Conservation (phyloP, 2,329 filamentous ascomycete genomes). For the Pseudocercospora eumusae region DNA sequence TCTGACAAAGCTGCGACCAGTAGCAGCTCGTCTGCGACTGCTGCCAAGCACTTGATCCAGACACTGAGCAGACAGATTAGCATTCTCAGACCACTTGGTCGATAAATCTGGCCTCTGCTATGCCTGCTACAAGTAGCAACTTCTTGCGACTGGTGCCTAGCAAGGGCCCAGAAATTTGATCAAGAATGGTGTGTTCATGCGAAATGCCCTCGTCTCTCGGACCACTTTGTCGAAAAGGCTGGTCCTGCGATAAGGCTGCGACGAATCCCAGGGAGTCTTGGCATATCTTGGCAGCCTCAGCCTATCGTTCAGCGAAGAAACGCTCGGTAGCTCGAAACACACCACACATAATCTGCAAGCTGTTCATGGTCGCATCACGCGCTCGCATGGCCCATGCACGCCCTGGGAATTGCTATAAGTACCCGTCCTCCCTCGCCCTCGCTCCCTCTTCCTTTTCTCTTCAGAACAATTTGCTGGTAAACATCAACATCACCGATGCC, state of each 20-base stretch:
- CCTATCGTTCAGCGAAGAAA: background rate
- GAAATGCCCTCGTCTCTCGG: background rate
- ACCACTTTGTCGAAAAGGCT: background rate
- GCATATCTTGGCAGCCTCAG: background rate
- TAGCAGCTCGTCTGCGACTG: background rate
- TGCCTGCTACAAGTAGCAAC: too few relatives aligned
- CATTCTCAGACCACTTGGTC: background rate
- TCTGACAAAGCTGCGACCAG: background rate
- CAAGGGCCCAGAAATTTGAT: too few relatives aligned
- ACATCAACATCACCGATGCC: background rate
- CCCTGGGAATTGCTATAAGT: background rate
- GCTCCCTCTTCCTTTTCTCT: background rate
- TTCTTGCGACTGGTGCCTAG: too few relatives aligned
- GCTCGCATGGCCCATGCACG: background rate
- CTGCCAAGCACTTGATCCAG: background rate
- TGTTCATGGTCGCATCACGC: background rate
- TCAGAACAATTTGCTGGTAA: constrained; percentile 1
- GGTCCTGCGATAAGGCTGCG: background rate
- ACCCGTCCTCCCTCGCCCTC: background rate
- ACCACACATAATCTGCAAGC: background rate
- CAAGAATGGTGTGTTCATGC: background rate
- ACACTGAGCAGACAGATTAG: background rate
- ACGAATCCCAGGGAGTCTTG: background rate
- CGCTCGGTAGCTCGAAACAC: background rate
- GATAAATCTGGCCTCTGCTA: background rate